Evolutionary conservation across 139 green algal species (phyloP).

Genomic region (Closterium sp.): DNA sequence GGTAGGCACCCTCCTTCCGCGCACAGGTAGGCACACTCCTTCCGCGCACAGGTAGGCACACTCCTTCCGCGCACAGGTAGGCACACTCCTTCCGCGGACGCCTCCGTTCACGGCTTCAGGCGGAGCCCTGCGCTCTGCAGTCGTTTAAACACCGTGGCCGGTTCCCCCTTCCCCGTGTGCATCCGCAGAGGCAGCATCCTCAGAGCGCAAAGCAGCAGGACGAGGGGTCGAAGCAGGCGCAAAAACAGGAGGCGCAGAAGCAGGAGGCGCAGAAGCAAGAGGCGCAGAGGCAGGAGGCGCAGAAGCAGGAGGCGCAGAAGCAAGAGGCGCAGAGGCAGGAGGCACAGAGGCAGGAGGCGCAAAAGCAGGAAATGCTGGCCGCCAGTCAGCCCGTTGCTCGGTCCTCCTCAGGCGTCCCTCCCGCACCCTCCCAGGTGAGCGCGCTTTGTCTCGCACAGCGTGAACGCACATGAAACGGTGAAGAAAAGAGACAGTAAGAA

Average conservation of each 20-base stretch:
- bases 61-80: neutral
- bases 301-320: too few relatives aligned
- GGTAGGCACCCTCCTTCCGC: too few relatives aligned
- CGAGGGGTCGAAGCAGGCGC: neutral
- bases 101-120: neutral
- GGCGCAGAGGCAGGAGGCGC: too few relatives aligned
- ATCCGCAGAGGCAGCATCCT: neutral
- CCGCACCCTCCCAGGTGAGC: neutral
- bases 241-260: neutral
- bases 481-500: neutral
- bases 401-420: neutral
- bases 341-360: neutral
- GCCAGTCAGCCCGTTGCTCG: neutral
- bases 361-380: neutral
- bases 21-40: neutral
- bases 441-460: neutral
- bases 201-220: neutral
- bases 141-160: neutral
- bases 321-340: neutral
- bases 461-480: neutral
- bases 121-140: neutral
- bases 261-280: neutral
- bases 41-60: neutral
- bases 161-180: neutral
- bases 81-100: neutral